Conservation (phyloP, 768 basidiomycete species). For the Clitopilus passeckerianus region DNA sequence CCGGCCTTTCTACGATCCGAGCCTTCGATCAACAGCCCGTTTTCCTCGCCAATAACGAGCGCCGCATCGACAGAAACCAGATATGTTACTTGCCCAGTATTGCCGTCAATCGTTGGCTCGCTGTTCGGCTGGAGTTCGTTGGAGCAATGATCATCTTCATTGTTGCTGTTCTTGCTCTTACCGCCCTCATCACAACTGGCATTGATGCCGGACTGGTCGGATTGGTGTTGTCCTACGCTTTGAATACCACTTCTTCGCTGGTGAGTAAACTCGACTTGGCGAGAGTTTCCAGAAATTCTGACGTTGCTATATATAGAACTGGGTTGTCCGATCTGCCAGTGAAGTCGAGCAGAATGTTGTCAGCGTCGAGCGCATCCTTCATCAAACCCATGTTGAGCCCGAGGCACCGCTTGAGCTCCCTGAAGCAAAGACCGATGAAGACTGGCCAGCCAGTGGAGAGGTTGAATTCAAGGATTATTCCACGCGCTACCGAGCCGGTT, state of each 20-base stretch:
- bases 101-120: conserved; percentile 79
- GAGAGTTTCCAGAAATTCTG: no score
- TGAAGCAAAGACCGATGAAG: conserved; percentile 42
- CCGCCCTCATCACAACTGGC: conserved; percentile 66
- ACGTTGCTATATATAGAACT: conserved; percentile 43
- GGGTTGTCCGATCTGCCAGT: conserved; percentile 77
- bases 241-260: conserved; percentile 79
- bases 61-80: conserved; percentile 81
- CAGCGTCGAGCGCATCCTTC: conserved; percentile 81
- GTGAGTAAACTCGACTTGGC: conserved; percentile 32
- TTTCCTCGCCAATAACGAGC: conserved; percentile 66
- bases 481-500: conserved; percentile 71
- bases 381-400: conserved; percentile 67
- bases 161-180: conserved; percentile 61
- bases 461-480: conserved; percentile 69
- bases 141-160: conserved; percentile 77
- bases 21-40: conserved; percentile 69
- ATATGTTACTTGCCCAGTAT: conserved; percentile 72
- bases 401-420: conserved; percentile 76
- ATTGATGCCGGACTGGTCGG: conserved; percentile 89
- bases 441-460: conserved; percentile 73
- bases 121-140: conserved; percentile 78
- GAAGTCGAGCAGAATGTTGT: conserved; percentile 92
- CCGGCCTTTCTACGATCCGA: conserved; percentile 78
- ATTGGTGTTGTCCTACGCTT: conserved; percentile 77